A percentile compares a stretch with the other conserved stretches of the same genome.
Conservation (phyloP, 768 basidiomycete species). For the Boletellus emodensis region DNA sequence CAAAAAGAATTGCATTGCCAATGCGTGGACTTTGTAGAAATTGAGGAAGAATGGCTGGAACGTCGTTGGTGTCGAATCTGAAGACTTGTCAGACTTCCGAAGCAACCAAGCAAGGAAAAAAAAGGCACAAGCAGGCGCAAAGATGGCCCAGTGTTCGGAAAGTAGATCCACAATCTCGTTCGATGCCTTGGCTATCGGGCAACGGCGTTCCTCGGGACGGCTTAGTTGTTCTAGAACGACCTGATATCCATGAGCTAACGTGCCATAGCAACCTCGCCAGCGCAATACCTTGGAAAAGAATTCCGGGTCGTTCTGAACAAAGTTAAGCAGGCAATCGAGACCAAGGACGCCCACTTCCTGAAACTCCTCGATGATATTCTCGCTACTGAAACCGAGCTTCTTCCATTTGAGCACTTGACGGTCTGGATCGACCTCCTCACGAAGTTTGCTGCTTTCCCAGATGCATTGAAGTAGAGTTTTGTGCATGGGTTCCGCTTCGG, state of each 20-base stretch:
- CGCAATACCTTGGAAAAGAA: constrained; percentile 62
- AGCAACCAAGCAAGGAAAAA: background rate
- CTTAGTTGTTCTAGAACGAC: constrained; percentile 77
- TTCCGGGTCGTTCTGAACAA: constrained; percentile 66
- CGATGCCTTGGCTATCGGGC: constrained; percentile 79
- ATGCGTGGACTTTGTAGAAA: constrained; percentile 72
- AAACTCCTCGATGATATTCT: constrained; percentile 75
- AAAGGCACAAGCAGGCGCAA: constrained; percentile 73
- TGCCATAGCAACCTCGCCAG: background rate
- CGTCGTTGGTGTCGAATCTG: constrained; percentile 71
- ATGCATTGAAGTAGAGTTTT: constrained; percentile 56
- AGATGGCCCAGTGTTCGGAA: constrained; percentile 81
- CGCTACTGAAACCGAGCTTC: constrained; percentile 71
- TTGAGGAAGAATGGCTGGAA: constrained; percentile 89
- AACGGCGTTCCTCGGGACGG: constrained; percentile 67
- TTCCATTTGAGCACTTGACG: constrained; percentile 64
- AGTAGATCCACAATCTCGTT: constrained; percentile 83
- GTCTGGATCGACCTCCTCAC: constrained; percentile 47
- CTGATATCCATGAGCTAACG: constrained; percentile 35
- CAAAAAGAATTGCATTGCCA: constrained; percentile 85
- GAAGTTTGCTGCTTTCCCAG: constrained; percentile 60
- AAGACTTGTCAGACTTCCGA: constrained; percentile 6
- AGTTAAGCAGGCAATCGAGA: constrained; percentile 75
- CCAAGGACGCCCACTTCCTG: constrained; percentile 75
- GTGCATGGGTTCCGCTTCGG: constrained; percentile 57